These are phyloP conservation scores for Trametes gibbosa DNA, from an alignment of 768 basidiomycete species.

Conservation along the genomic window DNA sequence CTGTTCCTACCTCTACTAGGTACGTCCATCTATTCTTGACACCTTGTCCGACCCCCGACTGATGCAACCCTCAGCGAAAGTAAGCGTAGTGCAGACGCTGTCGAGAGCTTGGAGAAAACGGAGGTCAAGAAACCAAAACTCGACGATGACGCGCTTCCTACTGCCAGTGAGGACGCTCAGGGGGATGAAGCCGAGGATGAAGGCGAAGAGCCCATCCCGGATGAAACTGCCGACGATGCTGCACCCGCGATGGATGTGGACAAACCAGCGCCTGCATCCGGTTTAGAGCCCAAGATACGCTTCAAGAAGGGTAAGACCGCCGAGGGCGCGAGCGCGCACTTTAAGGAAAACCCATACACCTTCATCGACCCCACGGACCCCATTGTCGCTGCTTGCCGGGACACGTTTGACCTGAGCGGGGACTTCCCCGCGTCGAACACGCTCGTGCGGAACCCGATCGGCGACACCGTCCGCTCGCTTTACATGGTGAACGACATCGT, in stretches of 20 bases:
- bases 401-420: constrained; percentile 65
- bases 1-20: background rate
- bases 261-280: background rate
- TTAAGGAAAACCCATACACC: constrained; percentile 90
- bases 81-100: constrained; percentile 51
- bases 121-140: constrained; percentile 53
- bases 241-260: constrained; percentile 18
- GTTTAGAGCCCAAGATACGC: constrained; percentile 16
- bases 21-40: background rate
- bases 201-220: constrained; percentile 5
- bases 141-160: constrained; percentile 29
- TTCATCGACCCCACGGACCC: constrained; percentile 73
- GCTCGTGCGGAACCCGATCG: constrained; percentile 83
- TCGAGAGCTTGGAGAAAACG: constrained; percentile 37
- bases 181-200: constrained; percentile 8
- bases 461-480: constrained; percentile 70
- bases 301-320: constrained; percentile 24
- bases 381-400: constrained; percentile 65
- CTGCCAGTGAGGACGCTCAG: constrained; percentile 5
- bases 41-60: background rate
- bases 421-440: constrained; percentile 75
- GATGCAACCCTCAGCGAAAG: constrained; percentile 28
- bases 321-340: constrained; percentile 29
- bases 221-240: background rate
- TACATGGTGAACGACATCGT: constrained; percentile 88